These are phyloP conservation scores for Cryptococcus neoformans DNA, from an alignment of 1,284 basidiomycete species.

Conservation along the genomic window DNA sequence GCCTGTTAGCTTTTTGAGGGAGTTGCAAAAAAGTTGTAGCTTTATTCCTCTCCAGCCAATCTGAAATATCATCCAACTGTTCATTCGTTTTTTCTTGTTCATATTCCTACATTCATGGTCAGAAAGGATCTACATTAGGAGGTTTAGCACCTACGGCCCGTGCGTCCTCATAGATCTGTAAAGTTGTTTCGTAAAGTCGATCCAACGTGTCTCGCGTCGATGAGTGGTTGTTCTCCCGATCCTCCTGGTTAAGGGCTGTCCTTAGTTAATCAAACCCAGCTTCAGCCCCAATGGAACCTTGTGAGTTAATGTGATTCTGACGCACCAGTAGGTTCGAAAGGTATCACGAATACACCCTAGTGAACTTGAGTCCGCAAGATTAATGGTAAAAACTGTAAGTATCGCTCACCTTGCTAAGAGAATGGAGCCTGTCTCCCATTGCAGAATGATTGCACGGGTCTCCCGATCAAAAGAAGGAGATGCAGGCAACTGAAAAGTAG, in stretches of 20 bases:
- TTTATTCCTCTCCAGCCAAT: slow-evolving; percentile 31
- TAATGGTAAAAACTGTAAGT: slow-evolving; percentile 31
- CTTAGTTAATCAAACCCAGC: not conserved
- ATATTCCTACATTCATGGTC: slow-evolving; percentile 15
- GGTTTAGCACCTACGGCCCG: slow-evolving; percentile 14
- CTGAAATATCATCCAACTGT: slow-evolving; percentile 34
- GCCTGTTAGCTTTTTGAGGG: slow-evolving; percentile 17
- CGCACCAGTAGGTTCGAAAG: slow-evolving; percentile 2
- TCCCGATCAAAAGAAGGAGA: no score
- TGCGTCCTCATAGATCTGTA: slow-evolving; percentile 15
- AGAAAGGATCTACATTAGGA: not conserved
- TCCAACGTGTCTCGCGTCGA: slow-evolving; percentile 10
- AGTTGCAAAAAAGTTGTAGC: slow-evolving; percentile 16
- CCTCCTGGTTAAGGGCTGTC: slow-evolving; percentile 16
- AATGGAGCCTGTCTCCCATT: slow-evolving; percentile 32
- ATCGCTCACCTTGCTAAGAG: slow-evolving; percentile 30
- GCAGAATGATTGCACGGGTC: no score
- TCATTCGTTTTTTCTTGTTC: slow-evolving; percentile 21
- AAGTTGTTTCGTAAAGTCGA: slow-evolving; percentile 19
- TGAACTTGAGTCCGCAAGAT: not conserved
- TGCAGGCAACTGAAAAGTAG: no score
- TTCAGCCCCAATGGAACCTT: no score
- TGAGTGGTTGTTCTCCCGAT: not conserved
- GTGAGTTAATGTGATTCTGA: not conserved
- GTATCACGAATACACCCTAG: not conserved